These are phyloP conservation scores for Gloeostereum incarnatum DNA, from an alignment of 768 basidiomycete species.

Conservation along the genomic window DNA sequence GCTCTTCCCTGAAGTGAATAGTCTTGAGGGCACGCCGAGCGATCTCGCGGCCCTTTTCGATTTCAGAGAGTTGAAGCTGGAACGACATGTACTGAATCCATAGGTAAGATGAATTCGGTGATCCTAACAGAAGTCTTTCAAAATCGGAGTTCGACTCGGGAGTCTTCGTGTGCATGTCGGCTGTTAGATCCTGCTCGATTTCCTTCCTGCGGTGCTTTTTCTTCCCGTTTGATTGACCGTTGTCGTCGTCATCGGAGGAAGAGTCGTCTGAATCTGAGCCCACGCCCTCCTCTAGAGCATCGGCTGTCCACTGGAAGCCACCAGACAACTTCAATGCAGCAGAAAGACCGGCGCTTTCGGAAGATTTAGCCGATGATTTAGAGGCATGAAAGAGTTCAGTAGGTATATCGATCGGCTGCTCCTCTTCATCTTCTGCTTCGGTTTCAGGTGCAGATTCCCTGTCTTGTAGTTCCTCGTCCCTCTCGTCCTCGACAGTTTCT, in stretches of 20 bases:
- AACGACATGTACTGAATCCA: slow-evolving; percentile 99
- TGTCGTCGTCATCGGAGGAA: slow-evolving; percentile 37
- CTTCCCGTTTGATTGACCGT: slow-evolving; percentile 42
- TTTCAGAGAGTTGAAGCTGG: slow-evolving; percentile 92
- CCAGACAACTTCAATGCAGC: slow-evolving; percentile 41
- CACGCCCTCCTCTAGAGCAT: slow-evolving; percentile 27
- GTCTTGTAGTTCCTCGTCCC: slow-evolving; percentile 5
- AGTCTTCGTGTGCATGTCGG: slow-evolving; percentile 73
- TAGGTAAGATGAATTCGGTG: slow-evolving; percentile 93
- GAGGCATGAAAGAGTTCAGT: slow-evolving; percentile 30
- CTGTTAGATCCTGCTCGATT: slow-evolving; percentile 75
- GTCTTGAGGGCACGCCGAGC: slow-evolving; percentile 76
- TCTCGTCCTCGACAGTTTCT: slow-evolving; percentile 9
- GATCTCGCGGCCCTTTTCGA: slow-evolving; percentile 89
- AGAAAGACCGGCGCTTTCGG: slow-evolving; percentile 10
- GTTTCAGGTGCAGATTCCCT: slow-evolving; percentile 1
- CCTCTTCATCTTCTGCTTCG: slow-evolving; percentile 13
- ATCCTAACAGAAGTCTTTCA: slow-evolving; percentile 84
- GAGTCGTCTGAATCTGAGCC: slow-evolving; percentile 30
- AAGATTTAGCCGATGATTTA: slow-evolving; percentile 14
- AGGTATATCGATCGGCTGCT: slow-evolving; percentile 32
- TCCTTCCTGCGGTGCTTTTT: slow-evolving; percentile 61
- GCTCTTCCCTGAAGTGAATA: slow-evolving; percentile 94
- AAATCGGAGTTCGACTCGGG: slow-evolving; percentile 95
- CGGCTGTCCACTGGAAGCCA: slow-evolving; percentile 67